phyloP scores from a whole-genome alignment of 345 rosid genomes.

The Physaria fendleri region DNA sequence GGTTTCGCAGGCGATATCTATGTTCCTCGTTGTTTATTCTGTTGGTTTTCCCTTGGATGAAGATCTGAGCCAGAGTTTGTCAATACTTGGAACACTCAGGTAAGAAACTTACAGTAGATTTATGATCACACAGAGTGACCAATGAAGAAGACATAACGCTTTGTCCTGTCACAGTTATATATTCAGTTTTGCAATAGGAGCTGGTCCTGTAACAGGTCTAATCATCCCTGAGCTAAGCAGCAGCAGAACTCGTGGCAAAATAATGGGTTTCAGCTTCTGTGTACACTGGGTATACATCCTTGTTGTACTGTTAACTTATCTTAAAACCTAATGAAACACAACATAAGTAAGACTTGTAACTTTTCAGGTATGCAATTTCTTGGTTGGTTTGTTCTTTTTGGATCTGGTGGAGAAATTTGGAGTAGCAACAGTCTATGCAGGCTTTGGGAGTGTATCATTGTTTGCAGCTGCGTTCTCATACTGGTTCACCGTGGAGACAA shows the following conservation, averaged over 20 bases:
- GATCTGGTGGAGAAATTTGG: constrained; percentile 54
- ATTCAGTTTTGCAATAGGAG: constrained; percentile 60
- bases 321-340: neutral
- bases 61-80: constrained; percentile 54
- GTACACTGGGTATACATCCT: constrained; percentile 64
- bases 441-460: constrained; percentile 55
- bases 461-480: constrained; percentile 53
- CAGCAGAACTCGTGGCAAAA: constrained; percentile 62
- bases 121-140: neutral
- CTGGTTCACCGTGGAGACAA: constrained; percentile 56
- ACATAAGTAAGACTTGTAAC: neutral
- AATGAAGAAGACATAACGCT: neutral
- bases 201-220: constrained; percentile 76
- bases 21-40: constrained; percentile 50
- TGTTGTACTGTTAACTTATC: neutral
- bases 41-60: constrained; percentile 54
- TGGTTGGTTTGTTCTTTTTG: constrained; percentile 74
- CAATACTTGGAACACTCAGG: constrained; percentile 65
- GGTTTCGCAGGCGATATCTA: constrained; percentile 57
- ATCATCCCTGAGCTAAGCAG: constrained; percentile 75
- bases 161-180: constrained; percentile 42
- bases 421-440: constrained; percentile 50
- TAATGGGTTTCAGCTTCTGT: constrained; percentile 63
- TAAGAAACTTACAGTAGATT: constrained; percentile 33
- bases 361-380: constrained; percentile 66